These are phyloP conservation scores for Colletotrichum caudatum DNA, from an alignment of 2,329 filamentous ascomycete species.

Conservation along the genomic window DNA sequence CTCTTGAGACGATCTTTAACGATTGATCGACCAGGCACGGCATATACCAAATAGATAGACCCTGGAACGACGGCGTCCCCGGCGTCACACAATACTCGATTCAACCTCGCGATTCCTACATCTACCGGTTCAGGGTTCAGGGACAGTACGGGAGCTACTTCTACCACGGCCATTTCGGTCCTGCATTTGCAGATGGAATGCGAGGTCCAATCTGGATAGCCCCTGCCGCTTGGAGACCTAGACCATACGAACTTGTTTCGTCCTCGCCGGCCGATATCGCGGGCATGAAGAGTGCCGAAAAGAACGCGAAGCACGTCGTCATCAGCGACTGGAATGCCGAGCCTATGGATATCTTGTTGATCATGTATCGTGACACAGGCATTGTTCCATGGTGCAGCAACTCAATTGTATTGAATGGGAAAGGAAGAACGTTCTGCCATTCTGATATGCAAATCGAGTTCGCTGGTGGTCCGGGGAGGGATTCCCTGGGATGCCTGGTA, in stretches of 20 bases:
- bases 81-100: conserved; percentile 36
- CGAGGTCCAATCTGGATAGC: conserved; percentile 38
- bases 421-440: conserved; percentile 25
- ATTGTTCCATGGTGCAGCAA: conserved; percentile 35
- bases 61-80: conserved; percentile 35
- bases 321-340: conserved; percentile 39
- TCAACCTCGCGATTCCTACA: conserved; percentile 34
- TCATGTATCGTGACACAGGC: conserved; percentile 35
- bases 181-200: conserved; percentile 37
- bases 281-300: conserved; percentile 31
- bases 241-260: conserved; percentile 31
- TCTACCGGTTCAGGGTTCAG: conserved; percentile 30
- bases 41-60: conserved; percentile 34
- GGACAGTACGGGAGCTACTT: conserved; percentile 36
- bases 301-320: conserved; percentile 24
- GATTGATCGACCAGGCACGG: conserved; percentile 16
- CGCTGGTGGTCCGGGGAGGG: conserved; percentile 19
- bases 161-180: conserved; percentile 30
- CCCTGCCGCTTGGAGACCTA: conserved; percentile 30
- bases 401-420: conserved; percentile 36
- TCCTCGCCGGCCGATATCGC: conserved; percentile 18
- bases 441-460: conserved; percentile 15
- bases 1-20: neutral
- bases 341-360: conserved; percentile 30
- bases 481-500: conserved; percentile 19